These are phyloP conservation scores for Amanita exitialis DNA, from an alignment of 768 basidiomycete genomes.

Conservation along the genomic window DNA sequence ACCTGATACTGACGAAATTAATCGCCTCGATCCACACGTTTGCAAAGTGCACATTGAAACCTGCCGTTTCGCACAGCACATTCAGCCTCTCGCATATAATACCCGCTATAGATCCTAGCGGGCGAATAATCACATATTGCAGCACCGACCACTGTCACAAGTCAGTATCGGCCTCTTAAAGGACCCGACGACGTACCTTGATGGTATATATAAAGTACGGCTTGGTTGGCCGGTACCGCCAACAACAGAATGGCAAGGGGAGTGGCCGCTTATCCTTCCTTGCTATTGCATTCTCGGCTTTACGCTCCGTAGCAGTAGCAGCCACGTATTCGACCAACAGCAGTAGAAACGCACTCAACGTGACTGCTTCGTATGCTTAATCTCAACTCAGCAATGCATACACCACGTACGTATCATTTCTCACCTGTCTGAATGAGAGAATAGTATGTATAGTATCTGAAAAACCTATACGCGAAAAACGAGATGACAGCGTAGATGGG, in stretches of 20 bases:
- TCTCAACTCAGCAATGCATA: constrained; percentile 3
- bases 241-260: constrained; percentile 73
- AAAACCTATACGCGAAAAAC: constrained; percentile 81
- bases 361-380: constrained; percentile 70
- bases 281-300: constrained; percentile 55
- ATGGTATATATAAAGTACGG: constrained; percentile 86
- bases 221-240: constrained; percentile 78
- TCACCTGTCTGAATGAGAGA: constrained; percentile 35
- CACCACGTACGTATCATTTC: constrained; percentile 5
- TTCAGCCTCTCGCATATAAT: constrained; percentile 65
- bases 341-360: constrained; percentile 81
- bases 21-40: constrained; percentile 60
- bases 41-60: constrained; percentile 53
- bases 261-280: constrained; percentile 72
- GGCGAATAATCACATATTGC: constrained; percentile 75
- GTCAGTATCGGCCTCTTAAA: not conserved
- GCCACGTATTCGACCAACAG: constrained; percentile 83
- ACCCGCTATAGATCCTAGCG: constrained; percentile 60
- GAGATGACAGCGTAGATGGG: constrained; percentile 74
- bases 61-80: constrained; percentile 59
- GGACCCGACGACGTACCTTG: constrained; percentile 39
- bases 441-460: constrained; percentile 57
- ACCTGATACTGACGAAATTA: constrained; percentile 81
- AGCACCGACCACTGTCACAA: constrained; percentile 69
- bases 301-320: constrained; percentile 49